These are phyloP conservation scores for Urochloa ruziziensis DNA, from an alignment of 176 grass and related monocot species.

Conservation along the genomic window DNA sequence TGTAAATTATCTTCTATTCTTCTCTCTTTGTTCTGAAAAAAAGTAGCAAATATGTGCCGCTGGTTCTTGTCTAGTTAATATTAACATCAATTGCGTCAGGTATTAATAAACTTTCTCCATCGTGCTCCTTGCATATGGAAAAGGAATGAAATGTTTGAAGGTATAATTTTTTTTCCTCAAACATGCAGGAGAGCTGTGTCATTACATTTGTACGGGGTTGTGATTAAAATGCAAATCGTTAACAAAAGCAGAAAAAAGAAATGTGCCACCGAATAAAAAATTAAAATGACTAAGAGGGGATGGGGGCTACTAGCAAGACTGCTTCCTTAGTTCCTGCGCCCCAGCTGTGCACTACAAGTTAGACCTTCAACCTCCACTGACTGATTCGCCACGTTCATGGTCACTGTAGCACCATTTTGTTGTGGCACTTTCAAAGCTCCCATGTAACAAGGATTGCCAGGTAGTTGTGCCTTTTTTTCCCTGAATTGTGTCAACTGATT, in stretches of 20 bases:
- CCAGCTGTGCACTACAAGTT: neutral
- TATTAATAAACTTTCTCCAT: constrained; percentile 24
- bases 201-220: neutral
- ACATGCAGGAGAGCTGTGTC: neutral
- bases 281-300: neutral
- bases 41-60: neutral
- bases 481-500: neutral
- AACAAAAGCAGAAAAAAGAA: neutral
- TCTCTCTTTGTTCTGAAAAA: constrained; percentile 6
- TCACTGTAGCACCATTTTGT: neutral
- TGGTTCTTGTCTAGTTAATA: constrained; percentile 14
- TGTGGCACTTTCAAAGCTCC: neutral
- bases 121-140: constrained; percentile 30
- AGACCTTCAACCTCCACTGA: neutral
- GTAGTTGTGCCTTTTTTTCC: neutral
- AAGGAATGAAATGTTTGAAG: constrained; percentile 34
- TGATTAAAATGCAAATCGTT: neutral
- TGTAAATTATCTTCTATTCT: neutral
- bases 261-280: neutral
- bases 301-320: neutral
- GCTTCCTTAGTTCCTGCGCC: neutral
- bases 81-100: constrained; percentile 32
- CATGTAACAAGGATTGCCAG: neutral
- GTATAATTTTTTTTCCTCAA: neutral
- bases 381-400: neutral